Percentiles rank a stretch among this genome's conserved stretches.
Evolutionary conservation across 164 flowering plant genomes (phyloP).

Genomic region (Magnolia kwangsiensis): DNA sequence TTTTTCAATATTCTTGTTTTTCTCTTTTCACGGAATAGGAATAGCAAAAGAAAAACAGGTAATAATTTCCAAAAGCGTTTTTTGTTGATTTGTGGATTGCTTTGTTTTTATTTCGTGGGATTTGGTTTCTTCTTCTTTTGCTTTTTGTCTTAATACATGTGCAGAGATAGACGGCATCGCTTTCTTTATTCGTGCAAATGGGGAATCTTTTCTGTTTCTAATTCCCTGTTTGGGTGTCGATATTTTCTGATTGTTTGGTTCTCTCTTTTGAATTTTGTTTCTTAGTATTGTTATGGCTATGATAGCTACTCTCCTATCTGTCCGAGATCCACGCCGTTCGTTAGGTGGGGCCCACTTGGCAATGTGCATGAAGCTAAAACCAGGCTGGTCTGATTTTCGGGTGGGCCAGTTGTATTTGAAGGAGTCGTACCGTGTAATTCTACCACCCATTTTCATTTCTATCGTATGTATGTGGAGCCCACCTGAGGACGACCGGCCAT

Average conservation of each 20-base stretch:
- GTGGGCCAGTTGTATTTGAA: too few relatives aligned
- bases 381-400: neutral
- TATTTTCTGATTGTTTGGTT: neutral
- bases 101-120: neutral
- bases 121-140: neutral
- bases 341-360: neutral
- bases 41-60: too few relatives aligned
- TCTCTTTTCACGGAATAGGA: neutral
- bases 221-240: neutral
- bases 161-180: neutral
- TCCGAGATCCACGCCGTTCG: neutral
- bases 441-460: too few relatives aligned
- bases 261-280: neutral
- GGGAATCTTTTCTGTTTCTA: neutral
- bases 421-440: too few relatives aligned
- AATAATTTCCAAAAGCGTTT: neutral
- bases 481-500: too few relatives aligned
- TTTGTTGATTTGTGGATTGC: neutral
- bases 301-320: neutral
- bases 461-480: too few relatives aligned
- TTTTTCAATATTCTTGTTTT: neutral
- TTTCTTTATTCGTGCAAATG: neutral
- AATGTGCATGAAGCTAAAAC: neutral
- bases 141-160: slow-evolving; percentile 2
- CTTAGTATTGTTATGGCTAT: neutral